Percentiles rank a stretch among this genome's conserved stretches.
These are phyloP conservation scores for Gymnopilus junonius DNA, from an alignment of 768 basidiomycete species.

Conservation along the genomic window DNA sequence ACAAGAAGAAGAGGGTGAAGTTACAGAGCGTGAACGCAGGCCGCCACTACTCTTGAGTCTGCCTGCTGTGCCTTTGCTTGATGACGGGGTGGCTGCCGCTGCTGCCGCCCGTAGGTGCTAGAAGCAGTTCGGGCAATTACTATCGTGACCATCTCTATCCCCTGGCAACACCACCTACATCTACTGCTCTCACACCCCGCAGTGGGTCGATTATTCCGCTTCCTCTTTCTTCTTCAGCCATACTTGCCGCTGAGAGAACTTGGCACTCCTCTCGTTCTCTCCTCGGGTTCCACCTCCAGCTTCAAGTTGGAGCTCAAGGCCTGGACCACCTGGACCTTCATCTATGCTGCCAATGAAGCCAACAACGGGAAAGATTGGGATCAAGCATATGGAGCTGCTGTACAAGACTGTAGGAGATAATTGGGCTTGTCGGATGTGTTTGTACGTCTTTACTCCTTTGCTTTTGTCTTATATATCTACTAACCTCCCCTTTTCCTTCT, in stretches of 20 bases:
- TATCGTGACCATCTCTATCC: neutral
- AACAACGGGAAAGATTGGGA: constrained; percentile 26
- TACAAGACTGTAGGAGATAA: constrained; percentile 27
- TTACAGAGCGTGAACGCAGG: neutral
- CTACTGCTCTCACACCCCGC: neutral
- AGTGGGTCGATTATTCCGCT: neutral
- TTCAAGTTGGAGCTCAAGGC: neutral
- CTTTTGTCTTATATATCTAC: neutral
- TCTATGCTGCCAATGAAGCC: neutral
- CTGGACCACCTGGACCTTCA: neutral
- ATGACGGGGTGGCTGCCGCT: neutral
- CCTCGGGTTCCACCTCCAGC: neutral
- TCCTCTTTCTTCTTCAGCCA: neutral
- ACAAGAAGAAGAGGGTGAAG: neutral
- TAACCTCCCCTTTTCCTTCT: neutral
- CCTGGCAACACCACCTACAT: neutral
- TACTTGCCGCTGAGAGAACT: neutral
- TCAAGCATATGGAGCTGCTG: constrained; percentile 35
- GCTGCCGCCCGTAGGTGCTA: neutral
- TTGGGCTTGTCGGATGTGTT: constrained; percentile 35
- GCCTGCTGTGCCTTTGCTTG: neutral
- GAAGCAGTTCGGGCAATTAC: neutral
- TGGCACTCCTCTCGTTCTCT: neutral
- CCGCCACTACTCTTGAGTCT: neutral
- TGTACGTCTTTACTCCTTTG: constrained; percentile 23